Evolutionary conservation across 768 basidiomycete genomes (phyloP).

Genomic region (Galerina sulciceps): DNA sequence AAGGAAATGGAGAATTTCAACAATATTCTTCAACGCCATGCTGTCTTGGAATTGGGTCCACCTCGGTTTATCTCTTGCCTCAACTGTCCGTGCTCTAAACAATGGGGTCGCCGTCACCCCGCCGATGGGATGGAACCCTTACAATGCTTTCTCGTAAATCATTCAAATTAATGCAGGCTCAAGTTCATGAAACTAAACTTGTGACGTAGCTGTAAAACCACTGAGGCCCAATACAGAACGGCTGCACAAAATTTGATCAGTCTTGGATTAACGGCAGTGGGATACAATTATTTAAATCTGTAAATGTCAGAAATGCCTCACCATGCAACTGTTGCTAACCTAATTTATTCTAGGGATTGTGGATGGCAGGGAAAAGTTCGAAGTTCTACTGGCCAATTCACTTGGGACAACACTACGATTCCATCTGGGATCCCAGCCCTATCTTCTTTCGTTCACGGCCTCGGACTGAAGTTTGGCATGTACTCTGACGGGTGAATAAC

Average conservation of each 20-base stretch:
- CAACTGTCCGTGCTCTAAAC: constrained; percentile 28
- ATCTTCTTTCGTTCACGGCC: constrained; percentile 38
- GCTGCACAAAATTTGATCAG: constrained; percentile 43
- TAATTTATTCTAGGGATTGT: constrained; percentile 39
- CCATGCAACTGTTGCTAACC: background rate
- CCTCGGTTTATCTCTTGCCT: constrained; percentile 13
- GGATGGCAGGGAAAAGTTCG: constrained; percentile 52
- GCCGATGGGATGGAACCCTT: constrained; percentile 54
- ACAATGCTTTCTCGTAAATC: constrained; percentile 48
- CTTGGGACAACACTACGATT: constrained; percentile 44
- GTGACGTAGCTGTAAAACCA: constrained; percentile 39
- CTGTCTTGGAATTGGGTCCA: constrained; percentile 7
- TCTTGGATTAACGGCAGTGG: constrained; percentile 39
- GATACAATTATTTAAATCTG: constrained; percentile 50
- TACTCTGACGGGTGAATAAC: constrained; percentile 50
- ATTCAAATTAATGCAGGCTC: background rate
- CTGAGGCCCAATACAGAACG: constrained; percentile 43
- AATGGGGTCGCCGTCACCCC: constrained; percentile 48
- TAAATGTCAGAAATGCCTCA: constrained; percentile 17
- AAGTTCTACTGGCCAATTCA: constrained; percentile 43
- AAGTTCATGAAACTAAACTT: no score
- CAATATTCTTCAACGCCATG: background rate
- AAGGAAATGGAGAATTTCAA: background rate
- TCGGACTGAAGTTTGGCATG: constrained; percentile 66
- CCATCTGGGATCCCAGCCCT: constrained; percentile 44